Percentiles rank a stretch among this genome's conserved stretches.
These are phyloP conservation scores for Aspergillus vadensis DNA, from an alignment of 2,329 filamentous ascomycete species.

Conservation along the genomic window DNA sequence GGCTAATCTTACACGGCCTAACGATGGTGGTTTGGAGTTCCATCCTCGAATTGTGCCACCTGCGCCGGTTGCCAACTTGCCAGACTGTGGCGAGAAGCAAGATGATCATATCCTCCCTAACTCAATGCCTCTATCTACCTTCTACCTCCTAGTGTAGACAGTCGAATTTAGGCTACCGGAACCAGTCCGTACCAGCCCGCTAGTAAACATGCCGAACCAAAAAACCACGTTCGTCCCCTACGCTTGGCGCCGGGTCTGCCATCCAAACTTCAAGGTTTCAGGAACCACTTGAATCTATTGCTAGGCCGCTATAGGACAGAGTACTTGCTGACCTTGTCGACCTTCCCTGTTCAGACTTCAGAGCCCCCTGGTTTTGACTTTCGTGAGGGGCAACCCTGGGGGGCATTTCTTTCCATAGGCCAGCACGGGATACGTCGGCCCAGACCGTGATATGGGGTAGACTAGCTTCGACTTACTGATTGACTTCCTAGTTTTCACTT, in stretches of 20 bases:
- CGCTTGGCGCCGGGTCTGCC: constrained; percentile 5
- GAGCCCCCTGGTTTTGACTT: constrained; percentile 4
- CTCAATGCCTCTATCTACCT: too few species aligned
- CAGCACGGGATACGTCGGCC: not conserved
- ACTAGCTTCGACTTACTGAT: not conserved
- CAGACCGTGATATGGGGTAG: constrained; percentile 4
- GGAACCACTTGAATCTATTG: constrained; percentile 3
- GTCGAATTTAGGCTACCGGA: constrained; percentile 1
- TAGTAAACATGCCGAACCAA: not conserved
- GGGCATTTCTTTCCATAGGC: not conserved
- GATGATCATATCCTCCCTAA: not conserved
- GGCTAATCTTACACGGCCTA: not conserved
- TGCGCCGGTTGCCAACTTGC: not conserved
- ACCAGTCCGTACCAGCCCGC: not conserved
- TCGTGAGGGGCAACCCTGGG: not conserved
- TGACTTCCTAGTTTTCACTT: not conserved
- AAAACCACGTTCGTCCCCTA: constrained; percentile 2
- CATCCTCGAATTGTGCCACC: not conserved
- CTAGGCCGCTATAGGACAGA: not conserved
- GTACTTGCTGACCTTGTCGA: not conserved
- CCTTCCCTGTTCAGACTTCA: not conserved
- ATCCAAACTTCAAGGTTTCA: constrained; percentile 12
- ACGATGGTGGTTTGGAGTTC: not conserved
- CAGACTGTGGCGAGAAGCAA: not conserved
- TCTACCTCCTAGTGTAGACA: too few species aligned